Conservation (phyloP, 768 basidiomycete species). For the Trametes elegans region DNA sequence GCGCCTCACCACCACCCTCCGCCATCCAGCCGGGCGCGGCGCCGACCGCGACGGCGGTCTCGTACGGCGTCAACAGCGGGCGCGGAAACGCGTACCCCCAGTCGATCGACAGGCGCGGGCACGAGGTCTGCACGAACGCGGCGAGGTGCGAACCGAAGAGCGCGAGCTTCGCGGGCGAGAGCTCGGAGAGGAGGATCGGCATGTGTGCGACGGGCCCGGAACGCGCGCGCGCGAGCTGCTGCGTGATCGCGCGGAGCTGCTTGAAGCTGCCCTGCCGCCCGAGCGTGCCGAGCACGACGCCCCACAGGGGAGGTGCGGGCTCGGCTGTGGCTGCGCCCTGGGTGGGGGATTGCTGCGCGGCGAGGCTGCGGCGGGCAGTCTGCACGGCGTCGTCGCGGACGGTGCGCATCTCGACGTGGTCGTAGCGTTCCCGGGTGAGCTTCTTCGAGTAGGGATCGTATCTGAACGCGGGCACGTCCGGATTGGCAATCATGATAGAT, state of each 20-base stretch:
- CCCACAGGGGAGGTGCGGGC: conserved; percentile 57
- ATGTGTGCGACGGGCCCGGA: conserved; percentile 68
- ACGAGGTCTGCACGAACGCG: conserved; percentile 94
- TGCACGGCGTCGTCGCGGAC: conserved; percentile 74
- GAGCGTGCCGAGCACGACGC: conserved; percentile 89
- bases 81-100: conserved; percentile 96
- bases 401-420: conserved; percentile 83
- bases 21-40: conserved; percentile 65
- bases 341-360: conserved; percentile 11
- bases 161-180: conserved; percentile 92
- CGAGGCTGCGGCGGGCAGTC: conserved; percentile 66
- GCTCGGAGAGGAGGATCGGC: conserved; percentile 90
- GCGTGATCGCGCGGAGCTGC: conserved; percentile 80
- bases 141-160: conserved; percentile 81
- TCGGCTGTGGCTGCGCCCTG: conserved; percentile 22
- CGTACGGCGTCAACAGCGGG: conserved; percentile 91
- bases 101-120: conserved; percentile 94
- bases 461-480: conserved; percentile 88
- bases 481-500: conserved; percentile 99
- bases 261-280: conserved; percentile 92
- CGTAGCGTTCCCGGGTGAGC: conserved; percentile 87
- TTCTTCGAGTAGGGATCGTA: conserved; percentile 99
- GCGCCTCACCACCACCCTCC: conserved; percentile 22
- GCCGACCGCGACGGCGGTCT: conserved; percentile 84
- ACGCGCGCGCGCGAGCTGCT: conserved; percentile 59